phyloP scores from a whole-genome alignment of 2,329 filamentous ascomycete genomes.

The Samsoniella hepiali region DNA sequence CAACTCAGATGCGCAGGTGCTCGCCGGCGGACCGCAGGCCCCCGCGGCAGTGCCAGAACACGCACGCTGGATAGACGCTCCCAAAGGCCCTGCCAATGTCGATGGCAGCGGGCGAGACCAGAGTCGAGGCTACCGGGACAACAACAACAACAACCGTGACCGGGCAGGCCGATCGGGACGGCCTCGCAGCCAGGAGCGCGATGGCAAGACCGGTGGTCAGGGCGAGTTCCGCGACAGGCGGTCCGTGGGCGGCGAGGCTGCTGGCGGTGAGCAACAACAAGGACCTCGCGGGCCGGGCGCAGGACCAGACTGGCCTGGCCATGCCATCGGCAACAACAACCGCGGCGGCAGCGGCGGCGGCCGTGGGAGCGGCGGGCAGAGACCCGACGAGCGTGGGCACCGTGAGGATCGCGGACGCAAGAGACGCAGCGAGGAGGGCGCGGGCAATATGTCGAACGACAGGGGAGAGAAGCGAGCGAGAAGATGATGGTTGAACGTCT shows the following conservation, averaged over 20 bases:
- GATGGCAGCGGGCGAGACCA: conserved; percentile 34
- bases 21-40: conserved; percentile 51
- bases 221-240: conserved; percentile 45
- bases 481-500: conserved; percentile 34
- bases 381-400: conserved; percentile 30
- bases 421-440: conserved; percentile 49
- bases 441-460: conserved; percentile 38
- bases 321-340: background rate
- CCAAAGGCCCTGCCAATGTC: conserved; percentile 32
- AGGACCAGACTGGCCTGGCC: conserved; percentile 19
- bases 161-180: conserved; percentile 39
- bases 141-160: conserved; percentile 41
- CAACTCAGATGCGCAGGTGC: conserved; percentile 54
- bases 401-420: conserved; percentile 41
- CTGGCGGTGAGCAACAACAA: conserved; percentile 22
- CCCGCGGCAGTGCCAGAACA: conserved; percentile 47
- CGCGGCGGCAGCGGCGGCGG: background rate
- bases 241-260: conserved; percentile 32
- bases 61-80: conserved; percentile 35
- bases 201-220: conserved; percentile 44
- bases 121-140: conserved; percentile 43
- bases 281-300: conserved; percentile 29
- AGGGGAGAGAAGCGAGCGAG: conserved; percentile 52
- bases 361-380: conserved; percentile 28
- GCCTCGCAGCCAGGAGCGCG: conserved; percentile 50